Base-by-base conservation (phyloP, 164 flowering plant genomes). In the Macadamia tetraphylla region DNA sequence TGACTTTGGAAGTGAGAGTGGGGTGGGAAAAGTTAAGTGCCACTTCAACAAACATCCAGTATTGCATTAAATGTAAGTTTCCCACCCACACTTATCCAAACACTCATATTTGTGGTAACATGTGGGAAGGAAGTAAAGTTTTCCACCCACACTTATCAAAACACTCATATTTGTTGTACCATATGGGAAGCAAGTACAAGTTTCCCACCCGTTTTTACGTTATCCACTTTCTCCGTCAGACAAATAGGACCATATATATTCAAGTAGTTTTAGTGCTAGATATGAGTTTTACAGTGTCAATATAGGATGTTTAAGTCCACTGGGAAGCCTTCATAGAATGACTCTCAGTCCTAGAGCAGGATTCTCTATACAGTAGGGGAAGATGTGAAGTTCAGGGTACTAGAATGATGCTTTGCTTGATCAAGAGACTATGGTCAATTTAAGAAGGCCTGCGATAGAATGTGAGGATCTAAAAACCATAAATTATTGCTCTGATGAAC, bases 181-280 rank as follows among this genome's bases (percentile, higher is more conserved):
- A 23, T 0, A 23, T 23, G 23, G 23, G 23, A 23, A 23, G 23
- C 23, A 23, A 23, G 23, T 23, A 23, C 23, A 23, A 23, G 23
- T 23, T 23, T 23, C 23, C 23, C 23, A 23, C 23, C 23, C 23
- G 23, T 23, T 23, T 23, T 23, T 23, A 23, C 23, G 23, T 23
- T 23, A 23, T 23, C 23, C 23, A 23, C 23, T 23, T 23, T 23
- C 23, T 23, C 23, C 23, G 23, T 23, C 23, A 23, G 0, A 23
- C 23, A 73, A 94, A 92, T 77, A 95, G 85, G 66, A 88, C 14
- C 94, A 92, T 78, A 67, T 84, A 80, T 92, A 92, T 70, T 75
- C 85, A 64, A 70, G 81, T 87, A 85, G 92, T 83, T 64, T 82
- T 82, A 86, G 85, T 79, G 72, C 70, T 80, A 81, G 88, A 67